A percentile compares a stretch with the other conserved stretches of the same genome.
phyloP scores from a whole-genome alignment of 1,284 basidiomycete species.

The Lentinus polychrous region DNA sequence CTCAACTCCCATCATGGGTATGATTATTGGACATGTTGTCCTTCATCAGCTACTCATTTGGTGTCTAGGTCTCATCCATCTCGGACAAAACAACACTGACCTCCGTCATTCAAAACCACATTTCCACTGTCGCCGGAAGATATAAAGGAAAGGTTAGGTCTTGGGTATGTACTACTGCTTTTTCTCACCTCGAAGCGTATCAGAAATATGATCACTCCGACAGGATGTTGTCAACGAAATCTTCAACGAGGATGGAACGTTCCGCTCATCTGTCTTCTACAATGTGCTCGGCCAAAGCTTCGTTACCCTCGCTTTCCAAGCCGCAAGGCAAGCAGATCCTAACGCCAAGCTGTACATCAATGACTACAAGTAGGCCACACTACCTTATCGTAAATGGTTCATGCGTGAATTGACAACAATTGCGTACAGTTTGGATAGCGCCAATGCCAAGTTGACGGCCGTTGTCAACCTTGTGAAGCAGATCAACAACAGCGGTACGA shows the following conservation, averaged over 20 bases:
- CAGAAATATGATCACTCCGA: neutral
- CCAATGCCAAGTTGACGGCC: slow-evolving; percentile 24
- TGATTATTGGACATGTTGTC: neutral
- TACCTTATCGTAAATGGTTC: neutral
- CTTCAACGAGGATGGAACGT: slow-evolving; percentile 32
- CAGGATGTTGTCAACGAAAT: slow-evolving; percentile 27
- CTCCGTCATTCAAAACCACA: slow-evolving; percentile 30
- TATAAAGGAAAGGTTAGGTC: slow-evolving; percentile 32
- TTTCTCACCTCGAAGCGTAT: neutral
- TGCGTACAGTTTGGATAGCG: slow-evolving; percentile 20
- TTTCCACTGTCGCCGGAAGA: slow-evolving; percentile 28
- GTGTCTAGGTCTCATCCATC: slow-evolving; percentile 19
- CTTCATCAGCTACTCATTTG: slow-evolving; percentile 9
- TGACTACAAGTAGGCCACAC: slow-evolving; percentile 24
- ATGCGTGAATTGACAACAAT: neutral
- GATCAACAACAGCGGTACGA: slow-evolving; percentile 20
- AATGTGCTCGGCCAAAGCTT: slow-evolving; percentile 29
- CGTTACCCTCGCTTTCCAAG: slow-evolving; percentile 28
- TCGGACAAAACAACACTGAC: slow-evolving; percentile 22
- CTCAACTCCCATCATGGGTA: slow-evolving; percentile 42
- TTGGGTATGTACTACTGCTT: slow-evolving; percentile 16
- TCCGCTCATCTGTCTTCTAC: slow-evolving; percentile 28
- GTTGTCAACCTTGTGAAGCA: slow-evolving; percentile 28
- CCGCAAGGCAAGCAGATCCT: slow-evolving; percentile 30
- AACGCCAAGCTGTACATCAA: slow-evolving; percentile 32